These are phyloP conservation scores for Cystofilobasidium bisporidii DNA, from an alignment of 768 basidiomycete genomes.

Conservation along the genomic window DNA sequence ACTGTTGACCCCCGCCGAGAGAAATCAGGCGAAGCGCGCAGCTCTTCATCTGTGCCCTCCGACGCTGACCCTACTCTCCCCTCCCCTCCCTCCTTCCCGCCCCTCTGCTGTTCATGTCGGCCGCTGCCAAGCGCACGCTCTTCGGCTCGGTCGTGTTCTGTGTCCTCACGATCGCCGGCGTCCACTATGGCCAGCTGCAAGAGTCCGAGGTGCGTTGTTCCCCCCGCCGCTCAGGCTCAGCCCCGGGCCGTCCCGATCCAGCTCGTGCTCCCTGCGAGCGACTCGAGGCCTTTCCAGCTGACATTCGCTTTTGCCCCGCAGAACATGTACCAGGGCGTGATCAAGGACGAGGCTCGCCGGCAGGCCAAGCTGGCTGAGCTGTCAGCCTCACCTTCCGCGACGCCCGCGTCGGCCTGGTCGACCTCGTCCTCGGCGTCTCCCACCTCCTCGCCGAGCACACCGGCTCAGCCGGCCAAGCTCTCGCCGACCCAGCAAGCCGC, in stretches of 20 bases:
- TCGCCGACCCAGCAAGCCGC: not conserved
- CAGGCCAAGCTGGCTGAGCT: conserved; percentile 12
- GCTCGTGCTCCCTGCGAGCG: too few relatives aligned
- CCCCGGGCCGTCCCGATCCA: not conserved
- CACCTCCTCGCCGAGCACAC: too few relatives aligned
- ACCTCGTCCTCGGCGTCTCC: not conserved
- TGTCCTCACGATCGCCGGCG: conserved; percentile 8
- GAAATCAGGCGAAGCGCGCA: too few relatives aligned
- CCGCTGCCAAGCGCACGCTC: conserved; percentile 10
- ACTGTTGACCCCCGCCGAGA: too few relatives aligned
- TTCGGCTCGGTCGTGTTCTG: conserved; percentile 4
- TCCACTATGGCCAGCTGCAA: conserved; percentile 14
- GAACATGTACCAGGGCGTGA: conserved; percentile 16
- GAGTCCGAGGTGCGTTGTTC: conserved; percentile 5
- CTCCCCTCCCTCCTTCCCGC: not conserved
- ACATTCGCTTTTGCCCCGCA: not conserved
- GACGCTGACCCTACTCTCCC: not conserved
- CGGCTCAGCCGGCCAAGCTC: not conserved
- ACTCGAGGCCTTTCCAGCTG: too few relatives aligned
- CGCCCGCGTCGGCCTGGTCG: not conserved
- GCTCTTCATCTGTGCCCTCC: too few relatives aligned
- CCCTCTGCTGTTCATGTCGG: conserved; percentile 5
- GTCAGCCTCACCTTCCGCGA: not conserved
- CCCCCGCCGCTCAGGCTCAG: not conserved
- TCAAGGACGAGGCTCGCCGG: conserved; percentile 13